Evolutionary conservation across 768 basidiomycete species (phyloP).

Genomic region (Rossbeevera mucosa): DNA sequence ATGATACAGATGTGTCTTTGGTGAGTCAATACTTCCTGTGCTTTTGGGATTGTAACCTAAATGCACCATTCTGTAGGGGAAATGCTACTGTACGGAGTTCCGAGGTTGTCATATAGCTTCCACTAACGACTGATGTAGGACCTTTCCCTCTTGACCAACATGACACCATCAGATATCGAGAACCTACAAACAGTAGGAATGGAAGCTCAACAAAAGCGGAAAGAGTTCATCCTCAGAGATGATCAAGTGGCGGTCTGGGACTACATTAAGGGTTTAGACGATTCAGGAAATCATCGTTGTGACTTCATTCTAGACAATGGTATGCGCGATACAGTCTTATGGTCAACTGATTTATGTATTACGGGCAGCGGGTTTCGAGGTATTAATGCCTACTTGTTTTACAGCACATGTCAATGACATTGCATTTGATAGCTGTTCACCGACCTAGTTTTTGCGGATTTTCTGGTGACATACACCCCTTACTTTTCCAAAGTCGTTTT

Average conservation of each 20-base stretch:
- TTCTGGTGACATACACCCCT: slow-evolving; percentile 84
- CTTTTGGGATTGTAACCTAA: slow-evolving; percentile 1
- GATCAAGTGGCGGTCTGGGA: slow-evolving; percentile 76
- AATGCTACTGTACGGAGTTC: slow-evolving; percentile 72
- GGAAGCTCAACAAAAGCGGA: slow-evolving; percentile 73
- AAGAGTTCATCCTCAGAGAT: slow-evolving; percentile 77
- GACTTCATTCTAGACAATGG: slow-evolving; percentile 94
- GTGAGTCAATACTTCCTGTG: slow-evolving; percentile 22
- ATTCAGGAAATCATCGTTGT: slow-evolving; percentile 39
- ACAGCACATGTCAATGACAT: background rate
- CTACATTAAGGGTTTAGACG: slow-evolving; percentile 54
- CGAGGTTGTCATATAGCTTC: background rate
- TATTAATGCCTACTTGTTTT: slow-evolving; percentile 24
- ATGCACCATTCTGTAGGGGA: slow-evolving; percentile 52
- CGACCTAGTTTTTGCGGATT: slow-evolving; percentile 90
- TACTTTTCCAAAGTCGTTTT: slow-evolving; percentile 80
- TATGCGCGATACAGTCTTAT: slow-evolving; percentile 27
- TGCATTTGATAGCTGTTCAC: slow-evolving; percentile 69
- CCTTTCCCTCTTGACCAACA: slow-evolving; percentile 82
- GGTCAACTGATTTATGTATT: slow-evolving; percentile 1
- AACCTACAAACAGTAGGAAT: slow-evolving; percentile 77
- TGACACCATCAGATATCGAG: slow-evolving; percentile 78
- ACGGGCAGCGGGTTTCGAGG: slow-evolving; percentile 82
- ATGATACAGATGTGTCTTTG: slow-evolving; percentile 91
- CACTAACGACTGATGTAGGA: slow-evolving; percentile 49